Base-by-base conservation (phyloP, 352 stramenopile species). In the Phytopythium montanum region DNA sequence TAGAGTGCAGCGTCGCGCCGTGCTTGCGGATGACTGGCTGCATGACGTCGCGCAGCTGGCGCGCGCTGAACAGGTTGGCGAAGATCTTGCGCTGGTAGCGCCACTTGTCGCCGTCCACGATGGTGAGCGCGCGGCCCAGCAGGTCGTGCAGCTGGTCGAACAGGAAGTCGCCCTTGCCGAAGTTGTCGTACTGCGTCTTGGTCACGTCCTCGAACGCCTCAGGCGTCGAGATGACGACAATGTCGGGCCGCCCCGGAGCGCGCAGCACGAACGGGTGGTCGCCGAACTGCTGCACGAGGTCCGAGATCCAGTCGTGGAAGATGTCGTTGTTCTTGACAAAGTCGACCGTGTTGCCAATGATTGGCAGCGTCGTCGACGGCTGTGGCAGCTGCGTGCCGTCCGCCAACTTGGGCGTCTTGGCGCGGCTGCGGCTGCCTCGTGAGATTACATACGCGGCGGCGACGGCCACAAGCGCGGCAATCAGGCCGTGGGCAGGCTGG, bases 181-280 rank as follows among this genome's bases (percentile, higher is more conserved):
- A 87, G 49, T 66, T 56, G 0, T 79, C 65, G 31, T 84, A 84
- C 54, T 87, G 77, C 36, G 66, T 79, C 62, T 76, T 84, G 28
- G 81, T 54, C 13, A 87, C 68, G 41, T 85, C 70, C 29, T 87
- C 77, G 41, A 80, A 82, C 54, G 77, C 60, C 61, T 85, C 72
- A 0, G 76, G 73, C 10, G 74, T 68, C 46, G 73, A 62, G 1
- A 79, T 69, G 25, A 81, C 62, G 36, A 87, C 38, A 60, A 73
- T 59, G 49, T 70, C 62, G 23, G 65, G 72, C 33, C 72, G 64
- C 1, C 70, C 73, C 0, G 75, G 70, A 2, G 79, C 62, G 33
- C 70, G 65, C 25, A 85, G 59, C 44, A 68, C 64, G 39, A 78
- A 76, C 26, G 68, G 64, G 12, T 59, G 55, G 13, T 70, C 65